A percentile compares a stretch with the other conserved stretches of the same genome.
Conservation (phyloP, 208 protist genomes). For the Leishmania tropica region DNA sequence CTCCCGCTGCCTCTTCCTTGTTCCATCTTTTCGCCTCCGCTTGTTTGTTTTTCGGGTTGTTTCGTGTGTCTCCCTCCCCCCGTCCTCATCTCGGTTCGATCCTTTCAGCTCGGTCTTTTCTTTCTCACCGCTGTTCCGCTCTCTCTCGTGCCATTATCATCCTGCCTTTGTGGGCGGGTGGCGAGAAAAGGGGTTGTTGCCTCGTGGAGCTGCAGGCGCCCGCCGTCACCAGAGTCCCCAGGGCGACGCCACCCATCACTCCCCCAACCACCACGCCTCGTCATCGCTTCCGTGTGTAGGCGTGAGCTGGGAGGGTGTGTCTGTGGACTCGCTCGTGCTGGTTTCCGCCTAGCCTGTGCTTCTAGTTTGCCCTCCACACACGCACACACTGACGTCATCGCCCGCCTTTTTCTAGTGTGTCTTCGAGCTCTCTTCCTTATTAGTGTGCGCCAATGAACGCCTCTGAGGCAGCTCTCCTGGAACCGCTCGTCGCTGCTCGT, state of each 20-base stretch:
- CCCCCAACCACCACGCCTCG: neutral
- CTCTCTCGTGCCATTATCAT: neutral
- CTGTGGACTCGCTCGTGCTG: neutral
- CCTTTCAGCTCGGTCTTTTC: too few relatives aligned
- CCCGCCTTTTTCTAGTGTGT: neutral
- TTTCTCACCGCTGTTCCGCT: too few relatives aligned
- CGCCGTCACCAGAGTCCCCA: neutral
- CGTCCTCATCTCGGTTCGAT: too few relatives aligned
- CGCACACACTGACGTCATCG: neutral
- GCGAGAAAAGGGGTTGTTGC: neutral
- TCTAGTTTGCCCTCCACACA: neutral
- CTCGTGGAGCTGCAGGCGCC: neutral
- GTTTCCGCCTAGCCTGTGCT: neutral
- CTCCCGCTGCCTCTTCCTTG: neutral
- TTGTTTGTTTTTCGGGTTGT: neutral
- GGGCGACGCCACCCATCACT: neutral
- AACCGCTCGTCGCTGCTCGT: neutral
- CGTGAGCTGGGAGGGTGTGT: neutral
- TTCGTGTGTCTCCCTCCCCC: neutral
- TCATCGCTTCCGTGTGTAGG: neutral
- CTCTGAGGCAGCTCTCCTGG: constrained; percentile 10
- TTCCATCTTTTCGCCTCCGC: neutral
- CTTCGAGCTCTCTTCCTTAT: constrained; percentile 1
- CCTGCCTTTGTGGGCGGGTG: neutral
- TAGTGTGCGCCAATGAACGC: constrained; percentile 8